Conservation (phyloP, 768 basidiomycete genomes). For the Leccinellum rugosiceps region DNA sequence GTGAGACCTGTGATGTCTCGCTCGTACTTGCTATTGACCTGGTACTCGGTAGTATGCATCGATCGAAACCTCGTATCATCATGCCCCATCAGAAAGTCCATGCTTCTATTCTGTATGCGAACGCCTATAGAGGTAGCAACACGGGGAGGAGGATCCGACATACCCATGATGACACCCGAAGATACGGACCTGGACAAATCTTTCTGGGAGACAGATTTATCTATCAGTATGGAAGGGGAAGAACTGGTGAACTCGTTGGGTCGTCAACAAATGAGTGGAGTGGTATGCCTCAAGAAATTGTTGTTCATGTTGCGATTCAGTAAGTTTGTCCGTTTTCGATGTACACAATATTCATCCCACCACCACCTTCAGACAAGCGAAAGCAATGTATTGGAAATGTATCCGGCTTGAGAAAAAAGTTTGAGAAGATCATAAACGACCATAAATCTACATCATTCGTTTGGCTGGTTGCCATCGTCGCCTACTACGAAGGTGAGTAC, state of each 20-base stretch:
- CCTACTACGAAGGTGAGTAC: neutral
- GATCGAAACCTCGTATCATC: neutral
- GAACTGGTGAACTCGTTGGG: neutral
- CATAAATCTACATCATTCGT: neutral
- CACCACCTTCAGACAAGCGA: constrained; percentile 12
- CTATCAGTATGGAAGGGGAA: constrained; percentile 3
- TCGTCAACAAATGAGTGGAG: neutral
- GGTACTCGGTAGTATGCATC: neutral
- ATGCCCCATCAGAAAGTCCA: neutral
- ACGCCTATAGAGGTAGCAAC: neutral
- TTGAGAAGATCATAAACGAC: neutral
- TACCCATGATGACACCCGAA: neutral
- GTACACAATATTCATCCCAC: neutral
- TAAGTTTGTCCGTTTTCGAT: neutral
- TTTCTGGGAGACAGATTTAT: constrained; percentile 12
- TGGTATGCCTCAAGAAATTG: neutral
- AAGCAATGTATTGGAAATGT: neutral
- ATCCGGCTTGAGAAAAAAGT: neutral
- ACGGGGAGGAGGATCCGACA: neutral
- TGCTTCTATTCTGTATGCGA: neutral
- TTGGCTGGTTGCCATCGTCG: neutral
- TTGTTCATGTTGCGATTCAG: neutral
- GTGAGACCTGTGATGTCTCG: neutral
- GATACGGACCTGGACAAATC: neutral
- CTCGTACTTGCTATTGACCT: neutral